A percentile compares a stretch with the other conserved stretches of the same genome.
These are phyloP conservation scores for Rhodotorula sp. DNA, from an alignment of 1,284 basidiomycete species.

Conservation along the genomic window DNA sequence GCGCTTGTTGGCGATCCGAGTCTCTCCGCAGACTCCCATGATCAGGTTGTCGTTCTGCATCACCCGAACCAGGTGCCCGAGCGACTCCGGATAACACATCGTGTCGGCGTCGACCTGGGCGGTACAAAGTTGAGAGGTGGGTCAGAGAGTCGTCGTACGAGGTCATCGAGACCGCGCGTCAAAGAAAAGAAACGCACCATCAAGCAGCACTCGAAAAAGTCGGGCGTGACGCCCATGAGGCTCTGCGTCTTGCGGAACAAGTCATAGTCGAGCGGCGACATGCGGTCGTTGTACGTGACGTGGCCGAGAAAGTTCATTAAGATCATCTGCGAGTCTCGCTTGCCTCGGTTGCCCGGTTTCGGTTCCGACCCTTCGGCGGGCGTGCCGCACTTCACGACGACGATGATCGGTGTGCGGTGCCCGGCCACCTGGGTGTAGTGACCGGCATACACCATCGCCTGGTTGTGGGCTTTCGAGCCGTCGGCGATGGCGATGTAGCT, in stretches of 20 bases:
- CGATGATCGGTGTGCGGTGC: constrained; percentile 87
- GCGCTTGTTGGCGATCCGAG: constrained; percentile 96
- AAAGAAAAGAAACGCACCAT: constrained; percentile 70
- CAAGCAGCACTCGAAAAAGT: constrained; percentile 94
- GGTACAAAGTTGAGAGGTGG: not conserved
- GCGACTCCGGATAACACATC: constrained; percentile 80
- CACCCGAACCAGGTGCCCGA: constrained; percentile 85
- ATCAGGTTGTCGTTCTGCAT: constrained; percentile 98
- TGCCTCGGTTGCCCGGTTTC: constrained; percentile 97
- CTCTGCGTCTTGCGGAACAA: constrained; percentile 95
- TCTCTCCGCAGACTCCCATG: constrained; percentile 99
- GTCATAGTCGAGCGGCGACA: constrained; percentile 96
- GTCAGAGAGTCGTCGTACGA: not conserved
- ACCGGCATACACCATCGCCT: constrained; percentile 97
- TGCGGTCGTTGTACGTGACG: constrained; percentile 98
- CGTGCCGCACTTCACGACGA: constrained; percentile 95
- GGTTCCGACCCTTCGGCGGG: constrained; percentile 72
- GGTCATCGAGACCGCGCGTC: not conserved
- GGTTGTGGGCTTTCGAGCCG: constrained; percentile 84
- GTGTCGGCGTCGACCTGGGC: constrained; percentile 94
- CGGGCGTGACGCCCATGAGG: constrained; percentile 98
- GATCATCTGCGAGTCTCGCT: constrained; percentile 97
- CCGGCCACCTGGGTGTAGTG: constrained; percentile 76
- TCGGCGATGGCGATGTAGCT: constrained; percentile 85
- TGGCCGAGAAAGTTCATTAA: constrained; percentile 99